These are phyloP conservation scores for Extremus antarcticus DNA, from an alignment of 495 filamentous ascomycete genomes.

Conservation along the genomic window DNA sequence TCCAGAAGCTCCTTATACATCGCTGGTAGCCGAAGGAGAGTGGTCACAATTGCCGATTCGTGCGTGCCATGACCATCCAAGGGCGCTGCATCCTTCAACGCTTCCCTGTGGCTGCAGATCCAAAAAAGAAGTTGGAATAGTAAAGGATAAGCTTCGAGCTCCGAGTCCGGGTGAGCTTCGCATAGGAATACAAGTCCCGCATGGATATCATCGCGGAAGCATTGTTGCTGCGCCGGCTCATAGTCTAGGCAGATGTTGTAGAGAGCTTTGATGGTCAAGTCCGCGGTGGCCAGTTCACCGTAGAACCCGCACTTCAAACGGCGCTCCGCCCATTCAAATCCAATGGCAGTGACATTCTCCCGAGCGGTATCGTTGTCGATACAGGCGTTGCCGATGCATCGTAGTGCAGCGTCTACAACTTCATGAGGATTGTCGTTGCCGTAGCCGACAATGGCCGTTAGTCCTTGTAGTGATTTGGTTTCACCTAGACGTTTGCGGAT, in stretches of 20 bases:
- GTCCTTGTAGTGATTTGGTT: background rate
- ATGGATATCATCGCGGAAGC: conserved; percentile 4
- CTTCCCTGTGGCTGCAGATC: conserved; percentile 2
- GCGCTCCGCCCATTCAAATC: conserved; percentile 8
- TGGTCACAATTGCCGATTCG: too few relatives aligned
- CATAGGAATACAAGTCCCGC: background rate
- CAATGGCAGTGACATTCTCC: background rate
- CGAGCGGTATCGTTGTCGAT: conserved; percentile 16
- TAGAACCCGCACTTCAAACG: background rate
- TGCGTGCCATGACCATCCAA: too few relatives aligned
- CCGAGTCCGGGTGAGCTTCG: background rate
- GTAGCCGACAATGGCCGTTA: conserved; percentile 1
- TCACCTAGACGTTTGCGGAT: background rate
- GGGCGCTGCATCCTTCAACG: too few relatives aligned
- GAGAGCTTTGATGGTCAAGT: conserved; percentile 9
- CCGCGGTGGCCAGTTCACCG: background rate
- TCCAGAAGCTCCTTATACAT: too few relatives aligned
- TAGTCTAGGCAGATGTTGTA: conserved; percentile 18
- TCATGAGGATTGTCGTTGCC: background rate
- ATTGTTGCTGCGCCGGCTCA: conserved; percentile 7
- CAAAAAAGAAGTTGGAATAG: conserved; percentile 13
- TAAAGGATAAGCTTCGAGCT: background rate
- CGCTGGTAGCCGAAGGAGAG: too few relatives aligned
- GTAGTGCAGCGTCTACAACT: background rate
- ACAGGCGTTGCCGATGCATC: conserved; percentile 19